phyloP scores from a whole-genome alignment of 192 early-diverging fungal species.

The Backusella parvicylindrica region DNA sequence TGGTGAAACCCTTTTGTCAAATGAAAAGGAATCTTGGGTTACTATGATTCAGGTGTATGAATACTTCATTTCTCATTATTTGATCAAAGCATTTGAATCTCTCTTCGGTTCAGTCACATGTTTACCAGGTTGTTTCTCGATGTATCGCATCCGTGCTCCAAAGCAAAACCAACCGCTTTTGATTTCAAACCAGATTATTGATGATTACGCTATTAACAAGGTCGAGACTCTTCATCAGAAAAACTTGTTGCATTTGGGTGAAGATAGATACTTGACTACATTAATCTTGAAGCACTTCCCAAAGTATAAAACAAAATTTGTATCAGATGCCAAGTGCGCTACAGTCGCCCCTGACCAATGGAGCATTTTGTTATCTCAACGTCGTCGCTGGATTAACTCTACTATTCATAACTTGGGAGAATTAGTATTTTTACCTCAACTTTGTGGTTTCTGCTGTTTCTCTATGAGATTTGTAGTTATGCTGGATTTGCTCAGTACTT shows the following conservation, averaged over 20 bases:
- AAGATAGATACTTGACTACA: slow-evolving; percentile 96
- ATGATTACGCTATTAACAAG: slow-evolving; percentile 87
- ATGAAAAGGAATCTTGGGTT: slow-evolving; percentile 90
- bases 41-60: slow-evolving; percentile 99
- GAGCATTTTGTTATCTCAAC: slow-evolving; percentile 90
- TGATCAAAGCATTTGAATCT: slow-evolving; percentile 96
- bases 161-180: slow-evolving; percentile 87
- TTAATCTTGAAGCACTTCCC: slow-evolving; percentile 96
- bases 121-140: slow-evolving; percentile 97
- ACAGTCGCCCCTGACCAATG: slow-evolving; percentile 94
- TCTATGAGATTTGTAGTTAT: slow-evolving; percentile 95
- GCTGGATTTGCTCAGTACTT: slow-evolving; percentile 86
- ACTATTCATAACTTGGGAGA: slow-evolving; percentile 98
- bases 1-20: slow-evolving; percentile 91
- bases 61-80: slow-evolving; percentile 95
- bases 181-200: slow-evolving; percentile 82
- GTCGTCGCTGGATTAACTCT: slow-evolving; percentile 99
- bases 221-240: slow-evolving; percentile 98
- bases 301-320: slow-evolving; percentile 90
- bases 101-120: slow-evolving; percentile 96
- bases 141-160: slow-evolving; percentile 92
- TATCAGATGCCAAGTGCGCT: slow-evolving; percentile 84
- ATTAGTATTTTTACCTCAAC: slow-evolving; percentile 85
- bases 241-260: slow-evolving; percentile 95
- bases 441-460: slow-evolving; percentile 96